Evolutionary conservation across 1,284 basidiomycete genomes (phyloP).

Genomic region (Heliocybe sulcata): DNA sequence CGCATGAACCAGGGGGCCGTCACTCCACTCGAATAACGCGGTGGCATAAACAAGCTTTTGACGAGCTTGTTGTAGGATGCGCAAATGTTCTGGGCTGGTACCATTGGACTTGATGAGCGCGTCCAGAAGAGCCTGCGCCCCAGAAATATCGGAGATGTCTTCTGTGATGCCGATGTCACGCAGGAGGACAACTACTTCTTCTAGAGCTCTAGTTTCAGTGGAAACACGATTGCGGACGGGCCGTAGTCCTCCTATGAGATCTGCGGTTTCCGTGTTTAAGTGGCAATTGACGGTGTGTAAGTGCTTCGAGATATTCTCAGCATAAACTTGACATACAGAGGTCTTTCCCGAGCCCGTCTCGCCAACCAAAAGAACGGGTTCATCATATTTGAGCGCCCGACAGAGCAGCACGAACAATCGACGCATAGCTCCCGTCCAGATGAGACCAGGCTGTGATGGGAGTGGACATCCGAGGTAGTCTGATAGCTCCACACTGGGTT

Average conservation of each 20-base stretch:
- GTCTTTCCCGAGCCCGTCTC: conserved; percentile 99
- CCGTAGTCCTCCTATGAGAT: conserved; percentile 91
- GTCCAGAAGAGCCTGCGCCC: conserved; percentile 17
- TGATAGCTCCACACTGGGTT: conserved; percentile 32
- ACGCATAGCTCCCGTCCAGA: conserved; percentile 94
- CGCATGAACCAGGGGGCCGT: conserved; percentile 90
- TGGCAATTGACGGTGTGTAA: conserved; percentile 90
- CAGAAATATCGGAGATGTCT: conserved; percentile 26
- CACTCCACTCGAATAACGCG: conserved; percentile 95
- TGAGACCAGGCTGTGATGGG: conserved; percentile 47
- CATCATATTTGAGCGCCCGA: conserved; percentile 82
- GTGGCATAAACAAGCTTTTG: conserved; percentile 39
- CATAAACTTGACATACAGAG: conserved; percentile 90
- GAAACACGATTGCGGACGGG: conserved; percentile 80
- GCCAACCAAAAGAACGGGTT: conserved; percentile 96
- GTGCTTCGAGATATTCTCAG: conserved; percentile 54
- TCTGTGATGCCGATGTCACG: conserved; percentile 29
- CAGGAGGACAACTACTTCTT: conserved; percentile 35
- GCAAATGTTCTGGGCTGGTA: conserved; percentile 22
- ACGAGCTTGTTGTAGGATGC: conserved; percentile 32
- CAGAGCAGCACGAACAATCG: conserved; percentile 83
- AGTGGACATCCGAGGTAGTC: conserved; percentile 50
- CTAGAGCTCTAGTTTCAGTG: conserved; percentile 36
- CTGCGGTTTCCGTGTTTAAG: conserved; percentile 99
- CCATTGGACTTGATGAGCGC: conserved; percentile 25